Percentiles rank a stretch among this genome's conserved stretches.
These are phyloP conservation scores for Mesembryanthemum crystallinum DNA, from an alignment of 148 eudicot species.

Conservation along the genomic window DNA sequence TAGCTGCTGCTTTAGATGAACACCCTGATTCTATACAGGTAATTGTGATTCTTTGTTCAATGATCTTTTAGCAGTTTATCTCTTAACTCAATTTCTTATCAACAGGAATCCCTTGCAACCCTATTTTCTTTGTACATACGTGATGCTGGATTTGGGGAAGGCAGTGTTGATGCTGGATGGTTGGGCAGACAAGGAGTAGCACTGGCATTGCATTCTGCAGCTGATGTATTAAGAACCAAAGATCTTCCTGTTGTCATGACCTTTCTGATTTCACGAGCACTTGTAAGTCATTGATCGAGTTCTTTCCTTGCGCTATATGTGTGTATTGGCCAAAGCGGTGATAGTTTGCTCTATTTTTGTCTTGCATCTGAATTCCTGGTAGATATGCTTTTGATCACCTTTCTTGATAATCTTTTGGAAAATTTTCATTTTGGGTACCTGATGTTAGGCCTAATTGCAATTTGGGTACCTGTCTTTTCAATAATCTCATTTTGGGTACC, in stretches of 20 bases:
- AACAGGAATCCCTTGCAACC: constrained; percentile 83
- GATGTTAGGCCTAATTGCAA: too few species aligned
- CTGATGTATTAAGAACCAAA: constrained; percentile 88
- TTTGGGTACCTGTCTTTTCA: too few species aligned
- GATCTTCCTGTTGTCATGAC: constrained; percentile 99
- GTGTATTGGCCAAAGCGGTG: not conserved
- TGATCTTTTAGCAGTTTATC: not conserved
- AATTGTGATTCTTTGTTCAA: not conserved
- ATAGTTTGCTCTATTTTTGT: not conserved
- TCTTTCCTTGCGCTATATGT: not conserved
- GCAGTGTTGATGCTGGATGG: constrained; percentile 79
- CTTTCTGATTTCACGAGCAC: constrained; percentile 89
- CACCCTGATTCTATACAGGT: constrained; percentile 91
- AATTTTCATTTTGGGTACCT: too few species aligned
- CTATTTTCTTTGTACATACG: constrained; percentile 86
- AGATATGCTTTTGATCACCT: not conserved
- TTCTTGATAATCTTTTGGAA: not conserved
- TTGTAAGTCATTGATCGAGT: constrained; percentile 47
- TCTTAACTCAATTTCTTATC: constrained; percentile 18
- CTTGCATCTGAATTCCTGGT: not conserved
- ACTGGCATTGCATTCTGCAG: constrained; percentile 71
- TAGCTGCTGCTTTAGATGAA: constrained; percentile 96
- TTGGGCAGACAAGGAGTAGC: constrained; percentile 97
- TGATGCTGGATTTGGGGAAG: constrained; percentile 59
- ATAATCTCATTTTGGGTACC: too few species aligned